phyloP scores from a whole-genome alignment of 2,329 filamentous ascomycete species.

The Rutstroemia sp. region DNA sequence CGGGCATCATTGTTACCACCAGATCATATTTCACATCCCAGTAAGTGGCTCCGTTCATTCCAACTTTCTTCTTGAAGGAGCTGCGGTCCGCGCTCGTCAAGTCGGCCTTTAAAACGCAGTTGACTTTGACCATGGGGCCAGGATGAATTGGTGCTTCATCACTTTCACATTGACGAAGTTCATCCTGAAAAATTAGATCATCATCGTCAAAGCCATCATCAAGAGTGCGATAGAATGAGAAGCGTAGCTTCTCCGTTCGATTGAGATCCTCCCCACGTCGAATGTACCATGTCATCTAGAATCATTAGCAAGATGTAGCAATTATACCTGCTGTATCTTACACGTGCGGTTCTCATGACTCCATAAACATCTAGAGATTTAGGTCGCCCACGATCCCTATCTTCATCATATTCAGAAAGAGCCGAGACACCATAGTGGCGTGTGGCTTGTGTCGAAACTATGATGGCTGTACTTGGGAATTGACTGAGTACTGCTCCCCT shows the following conservation, averaged over 20 bases:
- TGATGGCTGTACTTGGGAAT: conserved; percentile 9
- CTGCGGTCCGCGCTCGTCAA: background rate
- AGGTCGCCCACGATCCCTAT: conserved; percentile 6
- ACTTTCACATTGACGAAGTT: conserved; percentile 5
- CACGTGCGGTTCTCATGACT: background rate
- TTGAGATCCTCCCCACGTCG: conserved; percentile 15
- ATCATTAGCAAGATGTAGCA: background rate
- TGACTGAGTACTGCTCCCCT: conserved; percentile 20
- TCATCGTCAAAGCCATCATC: background rate
- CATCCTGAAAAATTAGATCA: conserved; percentile 11
- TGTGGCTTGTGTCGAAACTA: conserved; percentile 15
- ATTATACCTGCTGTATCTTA: background rate
- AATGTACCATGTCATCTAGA: conserved; percentile 23
- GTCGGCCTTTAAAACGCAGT: background rate
- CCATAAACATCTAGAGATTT: background rate
- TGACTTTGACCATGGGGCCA: background rate
- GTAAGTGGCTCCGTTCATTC: background rate
- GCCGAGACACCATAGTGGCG: conserved; percentile 20
- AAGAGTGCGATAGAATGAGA: conserved; percentile 15
- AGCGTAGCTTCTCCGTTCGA: conserved; percentile 9
- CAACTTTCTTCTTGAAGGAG: background rate
- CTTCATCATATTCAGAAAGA: background rate
- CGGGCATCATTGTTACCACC: background rate
- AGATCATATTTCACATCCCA: background rate
- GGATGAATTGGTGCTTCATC: background rate